Evolutionary conservation across 225 moss, liverwort and hornwort species (phyloP), one percentile per base, ranked within the genome.

Genomic region (Marchantia paleacea): DNA sequence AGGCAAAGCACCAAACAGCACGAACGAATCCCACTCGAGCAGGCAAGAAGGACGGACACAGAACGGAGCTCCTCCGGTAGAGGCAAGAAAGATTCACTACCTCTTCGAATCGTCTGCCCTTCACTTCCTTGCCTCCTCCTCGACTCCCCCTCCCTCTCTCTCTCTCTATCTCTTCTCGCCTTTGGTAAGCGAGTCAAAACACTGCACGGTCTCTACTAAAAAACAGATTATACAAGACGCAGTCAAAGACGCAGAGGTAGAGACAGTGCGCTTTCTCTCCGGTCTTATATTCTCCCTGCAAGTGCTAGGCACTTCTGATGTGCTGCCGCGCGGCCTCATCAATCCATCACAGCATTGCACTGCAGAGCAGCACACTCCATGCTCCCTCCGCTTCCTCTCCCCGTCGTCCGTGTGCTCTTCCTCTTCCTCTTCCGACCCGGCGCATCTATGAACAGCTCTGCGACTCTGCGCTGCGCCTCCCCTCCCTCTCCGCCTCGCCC

Each of bases 281-380:
- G 13, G 22, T 12, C 12, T 31, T 12, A 68, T 68, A 29, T 39
- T 69, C 69, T 31, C 69, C 9, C 70, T 70, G 48, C 18, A 19
- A 11, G 72, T 11, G 10, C 51, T 8, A 24, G 20, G 50, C 49
- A 20, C 71, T 71, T 72, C 18, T 51, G 9, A n/a, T 71, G 70
- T 24, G 51, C 51, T 24, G 72, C 72, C 72, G n/a, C 50, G 72
- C 52, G 72, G 72, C 72, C n/a, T 47, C 18, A 49, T 49, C 70
- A 10, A 48, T 20, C 19, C 72, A 51, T 25, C 67, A 25, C 30
- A 0, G 6, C 70, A 48, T 30, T 70, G 70, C 39, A 8, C 16
- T 4, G 47, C 10, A 47, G 39, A 29, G 29, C 30, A 12, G n/a
- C 18, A 69, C 18, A 49, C 31, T 69, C 71, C 10, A 19, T 68